These are phyloP conservation scores for California macrophylla DNA, from an alignment of 441 rosid genomes.

Conservation along the genomic window DNA sequence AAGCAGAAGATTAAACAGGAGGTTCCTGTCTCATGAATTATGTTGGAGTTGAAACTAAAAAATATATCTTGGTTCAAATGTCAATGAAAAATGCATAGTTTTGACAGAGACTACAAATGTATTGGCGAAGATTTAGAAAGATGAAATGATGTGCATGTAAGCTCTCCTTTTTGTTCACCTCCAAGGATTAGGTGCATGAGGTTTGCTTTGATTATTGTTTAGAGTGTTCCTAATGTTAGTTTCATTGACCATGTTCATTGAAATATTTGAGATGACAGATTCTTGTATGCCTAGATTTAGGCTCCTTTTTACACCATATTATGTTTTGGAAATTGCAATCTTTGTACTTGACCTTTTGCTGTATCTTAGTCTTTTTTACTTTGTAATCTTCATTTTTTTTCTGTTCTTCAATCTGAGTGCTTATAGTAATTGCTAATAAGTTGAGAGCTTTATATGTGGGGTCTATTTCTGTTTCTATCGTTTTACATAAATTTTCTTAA, in stretches of 20 bases:
- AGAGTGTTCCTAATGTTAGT: background rate
- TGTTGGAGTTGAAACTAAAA: background rate
- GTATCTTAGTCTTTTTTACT: background rate
- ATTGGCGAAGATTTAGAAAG: background rate
- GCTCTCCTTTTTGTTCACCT: background rate
- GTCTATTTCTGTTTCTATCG: too few species aligned
- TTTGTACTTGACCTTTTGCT: background rate
- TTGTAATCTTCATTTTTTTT: background rate
- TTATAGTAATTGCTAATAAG: too few species aligned
- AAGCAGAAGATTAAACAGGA: background rate
- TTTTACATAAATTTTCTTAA: too few species aligned
- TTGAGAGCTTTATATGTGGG: too few species aligned
- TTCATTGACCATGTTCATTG: background rate
- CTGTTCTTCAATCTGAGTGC: background rate
- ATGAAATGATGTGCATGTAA: background rate
- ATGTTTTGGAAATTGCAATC: background rate
- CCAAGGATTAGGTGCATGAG: background rate
- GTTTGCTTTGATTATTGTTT: background rate
- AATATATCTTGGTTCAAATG: background rate
- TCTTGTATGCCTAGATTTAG: background rate
- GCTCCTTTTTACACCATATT: background rate
- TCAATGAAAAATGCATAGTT: background rate
- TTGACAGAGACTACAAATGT: background rate
- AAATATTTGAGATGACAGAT: background rate
- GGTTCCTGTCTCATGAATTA: background rate